A percentile compares a stretch with the other conserved stretches of the same genome.
phyloP scores from a whole-genome alignment of 75 land plant genomes.

The Pseudotsuga menziesii region DNA sequence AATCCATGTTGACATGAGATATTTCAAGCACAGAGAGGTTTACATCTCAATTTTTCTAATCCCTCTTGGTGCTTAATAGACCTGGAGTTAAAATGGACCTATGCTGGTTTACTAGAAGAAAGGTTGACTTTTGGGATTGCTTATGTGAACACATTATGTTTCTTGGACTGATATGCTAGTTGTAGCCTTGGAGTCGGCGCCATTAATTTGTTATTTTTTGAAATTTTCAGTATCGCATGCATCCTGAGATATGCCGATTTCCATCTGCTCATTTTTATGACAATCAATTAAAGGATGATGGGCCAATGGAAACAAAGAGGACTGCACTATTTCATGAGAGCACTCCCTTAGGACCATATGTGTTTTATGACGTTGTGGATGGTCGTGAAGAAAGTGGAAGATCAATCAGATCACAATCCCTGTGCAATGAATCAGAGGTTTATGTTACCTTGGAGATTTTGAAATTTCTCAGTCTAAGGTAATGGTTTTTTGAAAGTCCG shows the following conservation, averaged over 20 bases:
- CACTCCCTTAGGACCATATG: constrained; percentile 65
- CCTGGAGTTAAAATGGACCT: too few species aligned
- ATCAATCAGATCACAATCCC: constrained; percentile 52
- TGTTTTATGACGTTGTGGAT: constrained; percentile 81
- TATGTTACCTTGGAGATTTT: constrained; percentile 66
- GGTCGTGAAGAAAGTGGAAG: constrained; percentile 61
- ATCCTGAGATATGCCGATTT: constrained; percentile 87
- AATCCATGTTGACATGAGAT: too few species aligned
- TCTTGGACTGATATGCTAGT: neutral
- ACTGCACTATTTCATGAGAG: constrained; percentile 71
- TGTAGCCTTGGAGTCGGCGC: constrained; percentile 9
- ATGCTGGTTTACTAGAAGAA: neutral
- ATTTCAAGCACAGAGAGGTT: too few species aligned
- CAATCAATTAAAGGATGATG: constrained; percentile 70
- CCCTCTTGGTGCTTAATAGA: too few species aligned
- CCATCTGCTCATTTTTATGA: constrained; percentile 94
- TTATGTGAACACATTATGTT: neutral
- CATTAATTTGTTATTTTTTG: constrained; percentile 8
- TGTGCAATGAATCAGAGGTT: constrained; percentile 75
- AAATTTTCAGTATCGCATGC: constrained; percentile 83
- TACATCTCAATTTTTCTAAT: too few species aligned
- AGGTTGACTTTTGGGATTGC: neutral
- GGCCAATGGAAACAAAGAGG: constrained; percentile 22
- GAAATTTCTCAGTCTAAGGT: constrained; percentile 59
- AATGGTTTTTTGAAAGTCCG: neutral